A percentile compares a stretch with the other conserved stretches of the same genome.
These are phyloP conservation scores for Suillus discolor DNA, from an alignment of 768 basidiomycete genomes.

Conservation along the genomic window DNA sequence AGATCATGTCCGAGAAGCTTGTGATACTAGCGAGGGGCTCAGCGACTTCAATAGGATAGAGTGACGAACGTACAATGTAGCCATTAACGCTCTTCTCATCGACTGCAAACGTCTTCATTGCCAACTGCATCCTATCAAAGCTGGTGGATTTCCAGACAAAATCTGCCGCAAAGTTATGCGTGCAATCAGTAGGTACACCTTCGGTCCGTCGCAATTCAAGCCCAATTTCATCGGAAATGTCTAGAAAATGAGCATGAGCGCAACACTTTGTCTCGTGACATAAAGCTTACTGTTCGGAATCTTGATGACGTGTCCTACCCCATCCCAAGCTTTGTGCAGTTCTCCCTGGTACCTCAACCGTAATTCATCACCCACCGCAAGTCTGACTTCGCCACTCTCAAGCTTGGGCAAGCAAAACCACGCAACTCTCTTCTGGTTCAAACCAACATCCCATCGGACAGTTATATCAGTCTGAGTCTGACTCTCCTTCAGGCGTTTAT, in stretches of 20 bases:
- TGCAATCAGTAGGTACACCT: conserved; percentile 91
- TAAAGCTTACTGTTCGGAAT: conserved; percentile 89
- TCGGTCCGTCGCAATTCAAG: conserved; percentile 89
- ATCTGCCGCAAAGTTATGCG: conserved; percentile 95
- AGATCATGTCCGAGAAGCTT: conserved; percentile 98
- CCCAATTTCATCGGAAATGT: conserved; percentile 97
- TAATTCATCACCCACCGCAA: conserved; percentile 96
- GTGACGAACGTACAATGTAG: conserved; percentile 76
- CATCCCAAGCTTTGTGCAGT: conserved; percentile 93
- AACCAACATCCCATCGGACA: conserved; percentile 95
- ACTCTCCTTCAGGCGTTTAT: conserved; percentile 96
- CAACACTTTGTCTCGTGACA: not conserved
- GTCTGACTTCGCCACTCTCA: conserved; percentile 95
- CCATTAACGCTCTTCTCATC: conserved; percentile 99
- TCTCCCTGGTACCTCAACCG: conserved; percentile 88
- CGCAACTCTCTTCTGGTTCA: conserved; percentile 99
- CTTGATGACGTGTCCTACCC: conserved; percentile 98
- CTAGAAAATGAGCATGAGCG: conserved; percentile 43
- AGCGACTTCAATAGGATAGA: conserved; percentile 7
- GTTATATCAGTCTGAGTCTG: conserved; percentile 98
- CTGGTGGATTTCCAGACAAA: conserved; percentile 99
- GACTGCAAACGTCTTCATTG: conserved; percentile 99
- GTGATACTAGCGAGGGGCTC: conserved; percentile 71
- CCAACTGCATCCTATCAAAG: conserved; percentile 98
- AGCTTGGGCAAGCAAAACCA: conserved; percentile 97